Evolutionary conservation across 2,329 filamentous ascomycete genomes (phyloP), one percentile per base, ranked within the genome.

Genomic region (Talaromyces sp.): DNA sequence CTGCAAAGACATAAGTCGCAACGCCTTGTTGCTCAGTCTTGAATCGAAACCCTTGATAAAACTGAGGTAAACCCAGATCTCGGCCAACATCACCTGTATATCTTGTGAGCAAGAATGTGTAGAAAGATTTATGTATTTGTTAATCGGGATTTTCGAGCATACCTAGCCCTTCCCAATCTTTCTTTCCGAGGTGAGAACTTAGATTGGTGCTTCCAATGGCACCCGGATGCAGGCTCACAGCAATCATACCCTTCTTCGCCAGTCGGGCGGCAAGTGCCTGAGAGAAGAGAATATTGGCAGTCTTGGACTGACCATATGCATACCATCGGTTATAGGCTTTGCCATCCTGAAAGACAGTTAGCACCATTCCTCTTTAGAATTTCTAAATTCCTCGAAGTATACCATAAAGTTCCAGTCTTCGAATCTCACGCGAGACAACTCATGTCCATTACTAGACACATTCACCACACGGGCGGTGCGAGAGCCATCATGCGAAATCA

Each of bases 271-370:
- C 74, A 24, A 78, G 65, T 1, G 65, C 70, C 1, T 75, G 57
- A 2, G 74, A 67, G 56, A 75, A 75, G 32, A 80, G 60, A 42
- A 80, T 72, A 48, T 77, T 77, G 17, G 76, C 77, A 3, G 74
- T 75, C 66, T 81, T 81, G 37, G 66, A 65, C 50, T 79, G 75
- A 4, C 72, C 75, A 60, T 80, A 80, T 3, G 70, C 70, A 8
- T 60, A 57, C 61, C 73, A 75, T 24, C 61, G 65, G 33, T 69
- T 54, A 42, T 70, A 70, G 0, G 53, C 61, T n/a, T 63, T 57
- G 7, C 65, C 65, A 6, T 57, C 52, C 65, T 68, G 36, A 36
- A 47, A 19, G 1, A 20, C 24, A 22, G 22, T n/a, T 16, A 22
- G 20, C 9, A 20, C 8, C 27, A 10, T 32, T 19, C 17, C 11